Evolutionary conservation across 164 flowering plant species (phyloP).

Genomic region (Chimonanthus praecox): DNA sequence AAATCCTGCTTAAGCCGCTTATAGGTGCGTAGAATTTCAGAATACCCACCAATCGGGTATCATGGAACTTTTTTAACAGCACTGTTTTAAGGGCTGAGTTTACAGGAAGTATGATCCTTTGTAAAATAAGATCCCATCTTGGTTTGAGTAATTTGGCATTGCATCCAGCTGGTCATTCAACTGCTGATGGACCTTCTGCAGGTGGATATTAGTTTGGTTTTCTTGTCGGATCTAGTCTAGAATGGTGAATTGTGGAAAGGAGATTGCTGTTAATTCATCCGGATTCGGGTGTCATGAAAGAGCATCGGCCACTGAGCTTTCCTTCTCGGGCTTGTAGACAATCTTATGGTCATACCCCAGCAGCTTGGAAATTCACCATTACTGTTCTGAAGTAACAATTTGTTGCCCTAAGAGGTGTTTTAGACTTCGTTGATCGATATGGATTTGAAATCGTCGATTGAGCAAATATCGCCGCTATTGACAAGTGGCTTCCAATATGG

Average conservation of each 20-base stretch:
- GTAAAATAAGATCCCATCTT: no score
- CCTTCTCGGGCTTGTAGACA: background rate
- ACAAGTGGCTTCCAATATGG: background rate
- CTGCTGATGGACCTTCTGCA: background rate
- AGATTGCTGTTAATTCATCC: background rate
- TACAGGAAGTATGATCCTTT: no score
- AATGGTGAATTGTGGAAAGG: background rate
- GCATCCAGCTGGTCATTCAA: background rate
- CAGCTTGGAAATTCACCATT: background rate
- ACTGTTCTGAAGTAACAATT: background rate
- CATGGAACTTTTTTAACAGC: no score
- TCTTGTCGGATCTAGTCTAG: background rate
- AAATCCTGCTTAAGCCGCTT: no score
- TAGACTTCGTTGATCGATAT: background rate
- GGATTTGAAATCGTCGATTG: background rate
- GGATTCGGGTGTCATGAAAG: background rate
- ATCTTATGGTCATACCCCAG: background rate
- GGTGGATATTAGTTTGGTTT: background rate
- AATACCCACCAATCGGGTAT: background rate
- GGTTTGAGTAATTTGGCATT: no score
- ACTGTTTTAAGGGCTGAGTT: no score
- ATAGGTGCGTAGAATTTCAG: background rate
- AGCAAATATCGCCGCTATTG: background rate
- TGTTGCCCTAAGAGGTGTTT: background rate
- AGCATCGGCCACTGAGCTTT: background rate